Evolutionary conservation across 352 stramenopile species (phyloP).

Genomic region (Phytophthora melonis): DNA sequence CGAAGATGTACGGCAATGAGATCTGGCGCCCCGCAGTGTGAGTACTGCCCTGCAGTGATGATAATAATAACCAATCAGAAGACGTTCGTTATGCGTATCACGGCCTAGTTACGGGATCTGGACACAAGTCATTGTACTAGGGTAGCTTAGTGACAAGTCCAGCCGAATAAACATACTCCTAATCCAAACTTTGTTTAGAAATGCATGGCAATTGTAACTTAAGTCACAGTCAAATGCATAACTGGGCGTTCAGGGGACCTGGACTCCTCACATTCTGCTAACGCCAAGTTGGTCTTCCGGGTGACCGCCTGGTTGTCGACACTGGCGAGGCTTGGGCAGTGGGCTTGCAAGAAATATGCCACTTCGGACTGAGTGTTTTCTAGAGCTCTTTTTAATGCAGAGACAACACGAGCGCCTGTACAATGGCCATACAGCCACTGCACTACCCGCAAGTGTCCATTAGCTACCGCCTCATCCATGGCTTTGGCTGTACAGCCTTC

Average conservation of each 20-base stretch:
- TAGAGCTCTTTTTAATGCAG: background rate
- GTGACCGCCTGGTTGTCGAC: background rate
- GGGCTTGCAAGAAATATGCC: background rate
- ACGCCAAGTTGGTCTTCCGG: background rate
- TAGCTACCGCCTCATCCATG: background rate
- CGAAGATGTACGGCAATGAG: too few relatives aligned
- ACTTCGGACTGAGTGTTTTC: background rate
- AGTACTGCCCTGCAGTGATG: background rate
- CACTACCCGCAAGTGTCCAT: conserved; percentile 1
- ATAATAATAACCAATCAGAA: background rate
- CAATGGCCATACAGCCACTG: background rate
- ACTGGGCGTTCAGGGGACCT: background rate
- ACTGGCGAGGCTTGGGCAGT: background rate
- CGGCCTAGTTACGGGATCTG: background rate
- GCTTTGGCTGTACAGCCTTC: conserved; percentile 1
- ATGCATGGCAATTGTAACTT: too few relatives aligned
- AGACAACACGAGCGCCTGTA: background rate
- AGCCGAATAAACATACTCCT: too few relatives aligned
- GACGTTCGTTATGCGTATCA: background rate
- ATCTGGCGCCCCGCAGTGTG: too few relatives aligned
- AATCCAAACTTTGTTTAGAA: too few relatives aligned
- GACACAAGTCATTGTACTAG: background rate
- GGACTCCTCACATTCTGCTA: background rate
- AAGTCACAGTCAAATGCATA: too few relatives aligned
- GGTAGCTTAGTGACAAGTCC: too few relatives aligned